phyloP scores from a whole-genome alignment of 2,329 filamentous ascomycete genomes.

The Diaporthe citri region DNA sequence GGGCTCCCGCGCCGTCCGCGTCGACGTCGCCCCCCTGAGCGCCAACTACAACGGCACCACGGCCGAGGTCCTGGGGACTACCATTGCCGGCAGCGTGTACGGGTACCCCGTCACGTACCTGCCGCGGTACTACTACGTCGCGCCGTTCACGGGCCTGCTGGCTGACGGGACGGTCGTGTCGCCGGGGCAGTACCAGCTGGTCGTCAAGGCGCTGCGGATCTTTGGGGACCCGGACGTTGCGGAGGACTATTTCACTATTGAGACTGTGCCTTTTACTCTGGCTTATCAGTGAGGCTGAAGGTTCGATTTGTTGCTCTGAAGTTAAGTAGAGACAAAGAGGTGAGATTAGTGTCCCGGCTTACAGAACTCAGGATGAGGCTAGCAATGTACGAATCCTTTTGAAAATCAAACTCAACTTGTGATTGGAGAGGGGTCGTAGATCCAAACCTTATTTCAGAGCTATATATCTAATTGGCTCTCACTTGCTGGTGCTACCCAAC shows the following conservation, averaged over 20 bases:
- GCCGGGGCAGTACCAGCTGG: conserved; percentile 45
- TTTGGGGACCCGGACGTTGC: conserved; percentile 45
- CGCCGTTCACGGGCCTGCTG: conserved; percentile 44
- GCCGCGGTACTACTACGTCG: conserved; percentile 19
- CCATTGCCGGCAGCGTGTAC: conserved; percentile 44
- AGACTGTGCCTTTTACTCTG: conserved; percentile 30
- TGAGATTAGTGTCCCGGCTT: neutral
- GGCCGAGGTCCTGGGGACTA: conserved; percentile 41
- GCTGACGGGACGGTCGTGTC: conserved; percentile 43
- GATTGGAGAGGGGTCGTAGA: neutral
- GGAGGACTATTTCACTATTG: conserved; percentile 44
- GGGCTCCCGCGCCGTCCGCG: conserved; percentile 42
- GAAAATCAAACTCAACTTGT: neutral
- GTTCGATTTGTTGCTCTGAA: neutral
- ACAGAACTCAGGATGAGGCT: neutral
- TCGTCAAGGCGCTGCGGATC: conserved; percentile 44
- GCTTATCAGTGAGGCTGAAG: neutral
- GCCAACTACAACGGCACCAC: conserved; percentile 37
- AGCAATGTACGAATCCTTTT: neutral
- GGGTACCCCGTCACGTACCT: conserved; percentile 41
- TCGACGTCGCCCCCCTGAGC: conserved; percentile 44
- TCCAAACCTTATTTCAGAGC: neutral
- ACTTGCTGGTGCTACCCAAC: no score
- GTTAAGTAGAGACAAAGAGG: neutral
- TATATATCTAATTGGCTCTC: neutral